phyloP scores from a whole-genome alignment of 495 filamentous ascomycete species.

The Astrothelium macrocarpum region DNA sequence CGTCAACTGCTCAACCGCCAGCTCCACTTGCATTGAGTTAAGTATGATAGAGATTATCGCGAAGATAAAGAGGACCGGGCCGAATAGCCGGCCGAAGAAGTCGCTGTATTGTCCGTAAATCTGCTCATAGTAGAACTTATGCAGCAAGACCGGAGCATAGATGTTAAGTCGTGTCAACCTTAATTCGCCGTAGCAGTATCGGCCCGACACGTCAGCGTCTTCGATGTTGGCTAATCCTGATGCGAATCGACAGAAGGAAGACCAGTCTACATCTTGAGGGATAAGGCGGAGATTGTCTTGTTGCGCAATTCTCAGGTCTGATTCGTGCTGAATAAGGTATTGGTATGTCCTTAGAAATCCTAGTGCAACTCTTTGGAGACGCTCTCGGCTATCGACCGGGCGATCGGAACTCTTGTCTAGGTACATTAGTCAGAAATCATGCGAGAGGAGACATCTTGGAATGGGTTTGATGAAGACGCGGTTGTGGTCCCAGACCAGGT shows the following conservation, averaged over 20 bases:
- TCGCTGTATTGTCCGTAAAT: constrained; percentile 22
- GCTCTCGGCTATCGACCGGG: neutral
- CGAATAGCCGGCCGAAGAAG: constrained; percentile 26
- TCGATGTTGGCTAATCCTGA: constrained; percentile 21
- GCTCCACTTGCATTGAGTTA: constrained; percentile 29
- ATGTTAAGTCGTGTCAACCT: constrained; percentile 39
- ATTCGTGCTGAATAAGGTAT: constrained; percentile 27
- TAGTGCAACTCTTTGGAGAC: constrained; percentile 17
- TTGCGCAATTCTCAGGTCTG: constrained; percentile 33
- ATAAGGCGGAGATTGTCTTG: constrained; percentile 21
- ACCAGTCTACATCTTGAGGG: constrained; percentile 18
- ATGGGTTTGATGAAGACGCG: constrained; percentile 48
- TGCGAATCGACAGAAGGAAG: constrained; percentile 19
- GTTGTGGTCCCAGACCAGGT: constrained; percentile 45
- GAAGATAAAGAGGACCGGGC: constrained; percentile 28
- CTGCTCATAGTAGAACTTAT: constrained; percentile 16
- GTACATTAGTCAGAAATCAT: constrained; percentile 37
- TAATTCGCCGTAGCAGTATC: constrained; percentile 39
- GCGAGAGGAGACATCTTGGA: constrained; percentile 38
- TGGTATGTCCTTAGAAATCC: constrained; percentile 35
- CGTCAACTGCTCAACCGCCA: constrained; percentile 13
- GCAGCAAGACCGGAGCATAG: constrained; percentile 17
- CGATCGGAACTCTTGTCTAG: constrained; percentile 14
- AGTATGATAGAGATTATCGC: constrained; percentile 26
- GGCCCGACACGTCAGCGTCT: constrained; percentile 17